A percentile compares a stretch with the other conserved stretches of the same genome.
Evolutionary conservation across 768 basidiomycete species (phyloP).

Genomic region (Russula sp.): DNA sequence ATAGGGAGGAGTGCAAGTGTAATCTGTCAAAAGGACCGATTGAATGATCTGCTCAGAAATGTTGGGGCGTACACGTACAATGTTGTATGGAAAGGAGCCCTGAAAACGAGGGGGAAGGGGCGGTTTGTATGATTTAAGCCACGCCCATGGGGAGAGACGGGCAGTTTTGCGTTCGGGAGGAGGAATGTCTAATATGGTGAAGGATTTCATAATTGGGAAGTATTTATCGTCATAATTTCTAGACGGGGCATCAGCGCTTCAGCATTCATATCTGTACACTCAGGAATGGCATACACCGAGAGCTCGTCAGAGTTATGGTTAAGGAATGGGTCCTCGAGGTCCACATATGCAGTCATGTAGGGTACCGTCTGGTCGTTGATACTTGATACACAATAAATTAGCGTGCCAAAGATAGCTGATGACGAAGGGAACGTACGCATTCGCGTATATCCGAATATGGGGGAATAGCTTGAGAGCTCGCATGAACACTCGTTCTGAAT

Average conservation of each 20-base stretch:
- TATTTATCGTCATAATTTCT: slow-evolving; percentile 19
- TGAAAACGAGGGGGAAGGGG: slow-evolving; percentile 13
- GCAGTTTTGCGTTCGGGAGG: slow-evolving; percentile 4
- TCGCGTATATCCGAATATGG: slow-evolving; percentile 72
- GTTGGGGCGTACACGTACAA: slow-evolving; percentile 39
- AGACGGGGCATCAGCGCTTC: neutral
- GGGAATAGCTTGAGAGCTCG: slow-evolving; percentile 61
- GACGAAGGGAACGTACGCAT: slow-evolving; percentile 45
- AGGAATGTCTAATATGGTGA: slow-evolving; percentile 7
- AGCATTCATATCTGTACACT: neutral
- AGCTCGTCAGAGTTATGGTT: slow-evolving; percentile 50
- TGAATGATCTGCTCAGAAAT: neutral
- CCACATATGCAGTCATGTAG: slow-evolving; percentile 71
- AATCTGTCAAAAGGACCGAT: slow-evolving; percentile 30
- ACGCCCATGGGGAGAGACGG: neutral
- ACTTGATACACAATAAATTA: slow-evolving; percentile 27
- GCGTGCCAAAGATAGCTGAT: neutral
- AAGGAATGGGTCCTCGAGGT: slow-evolving; percentile 57
- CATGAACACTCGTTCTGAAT: slow-evolving; percentile 64
- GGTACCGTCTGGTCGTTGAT: slow-evolving; percentile 77
- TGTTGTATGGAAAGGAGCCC: slow-evolving; percentile 54
- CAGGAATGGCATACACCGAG: slow-evolving; percentile 41
- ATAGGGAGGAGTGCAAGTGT: slow-evolving; percentile 54
- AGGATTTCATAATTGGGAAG: slow-evolving; percentile 18
- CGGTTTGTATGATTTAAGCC: slow-evolving; percentile 15